phyloP scores from a whole-genome alignment of 176 grass and related monocot genomes.

The Avena atlantica region DNA sequence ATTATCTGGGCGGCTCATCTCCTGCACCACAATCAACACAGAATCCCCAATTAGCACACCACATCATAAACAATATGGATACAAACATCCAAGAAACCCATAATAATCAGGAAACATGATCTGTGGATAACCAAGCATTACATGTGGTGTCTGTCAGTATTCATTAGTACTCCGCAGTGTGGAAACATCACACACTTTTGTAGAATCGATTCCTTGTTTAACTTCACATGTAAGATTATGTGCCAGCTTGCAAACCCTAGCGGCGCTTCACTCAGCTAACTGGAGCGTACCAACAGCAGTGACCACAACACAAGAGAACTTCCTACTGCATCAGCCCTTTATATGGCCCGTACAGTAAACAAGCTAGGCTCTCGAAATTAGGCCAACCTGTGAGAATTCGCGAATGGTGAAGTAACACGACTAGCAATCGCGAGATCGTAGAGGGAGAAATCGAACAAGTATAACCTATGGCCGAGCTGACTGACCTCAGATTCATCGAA shows the following conservation, averaged over 20 bases:
- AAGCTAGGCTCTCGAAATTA: background rate
- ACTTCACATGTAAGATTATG: background rate
- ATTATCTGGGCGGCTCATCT: constrained; percentile 73
- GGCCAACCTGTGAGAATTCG: background rate
- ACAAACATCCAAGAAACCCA: background rate
- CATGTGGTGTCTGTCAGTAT: background rate
- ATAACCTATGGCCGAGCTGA: background rate
- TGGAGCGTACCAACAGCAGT: background rate
- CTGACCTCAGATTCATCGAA: background rate
- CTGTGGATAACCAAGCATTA: background rate
- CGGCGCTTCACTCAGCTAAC: background rate
- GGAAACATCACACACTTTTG: constrained; percentile 3
- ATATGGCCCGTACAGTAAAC: background rate
- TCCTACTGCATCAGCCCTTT: background rate
- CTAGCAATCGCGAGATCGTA: background rate
- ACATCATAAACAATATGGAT: background rate
- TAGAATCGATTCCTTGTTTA: constrained; percentile 20
- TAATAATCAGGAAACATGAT: background rate
- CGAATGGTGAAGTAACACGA: too few relatives aligned
- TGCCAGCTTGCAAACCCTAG: background rate
- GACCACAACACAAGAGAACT: background rate
- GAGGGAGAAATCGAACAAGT: background rate
- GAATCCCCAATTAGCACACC: background rate
- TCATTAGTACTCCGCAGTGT: background rate
- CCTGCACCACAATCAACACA: constrained; percentile 37